Evolutionary conservation across 2,329 filamentous ascomycete species (phyloP).

Genomic region (Dactylellina haptotyla): DNA sequence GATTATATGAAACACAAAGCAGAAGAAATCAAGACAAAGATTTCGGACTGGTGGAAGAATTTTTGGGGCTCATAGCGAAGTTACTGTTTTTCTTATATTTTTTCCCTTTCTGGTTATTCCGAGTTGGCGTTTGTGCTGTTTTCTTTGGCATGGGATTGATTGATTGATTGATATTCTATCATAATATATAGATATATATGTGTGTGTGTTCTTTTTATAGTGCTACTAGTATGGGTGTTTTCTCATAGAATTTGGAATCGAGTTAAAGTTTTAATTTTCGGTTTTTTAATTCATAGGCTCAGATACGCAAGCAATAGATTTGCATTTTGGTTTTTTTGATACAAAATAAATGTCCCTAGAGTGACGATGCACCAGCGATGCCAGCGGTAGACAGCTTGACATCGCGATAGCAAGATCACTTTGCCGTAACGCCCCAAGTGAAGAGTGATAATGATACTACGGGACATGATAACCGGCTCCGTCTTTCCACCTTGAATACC

Average conservation of each 20-base stretch:
- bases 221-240: no score
- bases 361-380: not conserved
- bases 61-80: conserved; percentile 53
- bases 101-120: conserved; percentile 3
- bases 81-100: conserved; percentile 13
- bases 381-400: no score
- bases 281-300: no score
- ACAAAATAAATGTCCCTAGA: not conserved
- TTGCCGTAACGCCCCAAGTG: not conserved
- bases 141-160: not conserved
- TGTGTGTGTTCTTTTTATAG: no score
- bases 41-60: conserved; percentile 57
- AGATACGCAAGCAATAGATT: no score
- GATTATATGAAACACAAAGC: conserved; percentile 57
- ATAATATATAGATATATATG: no score
- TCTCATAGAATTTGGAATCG: no score
- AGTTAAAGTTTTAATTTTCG: no score
- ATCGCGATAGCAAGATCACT: not conserved
- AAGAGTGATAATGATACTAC: not conserved
- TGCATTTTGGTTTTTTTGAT: no score
- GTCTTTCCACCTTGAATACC: not conserved
- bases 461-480: not conserved
- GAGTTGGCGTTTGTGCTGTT: not conserved
- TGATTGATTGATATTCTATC: no score
- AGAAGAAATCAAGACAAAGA: conserved; percentile 54